Base-by-base conservation (phyloP, 805 yeast species). In the Ogataea glucozyma region DNA sequence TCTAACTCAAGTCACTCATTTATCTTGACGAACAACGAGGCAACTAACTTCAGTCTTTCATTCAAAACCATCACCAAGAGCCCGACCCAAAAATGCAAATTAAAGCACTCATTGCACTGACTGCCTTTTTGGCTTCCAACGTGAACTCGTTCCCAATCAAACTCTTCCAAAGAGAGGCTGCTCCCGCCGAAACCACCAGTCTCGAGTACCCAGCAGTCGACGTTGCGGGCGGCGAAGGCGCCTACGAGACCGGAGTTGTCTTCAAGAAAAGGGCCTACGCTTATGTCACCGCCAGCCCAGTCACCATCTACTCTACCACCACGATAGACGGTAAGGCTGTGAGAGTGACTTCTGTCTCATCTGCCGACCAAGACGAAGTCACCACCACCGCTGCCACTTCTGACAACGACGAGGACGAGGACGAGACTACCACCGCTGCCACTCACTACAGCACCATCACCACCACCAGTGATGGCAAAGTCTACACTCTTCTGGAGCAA, bases 251-350 rank as follows among this genome's bases (percentile, higher is more conserved):
- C 4, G 51, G 43, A 4, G 33, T 41, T 22, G 31, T 44, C 6
- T 21, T 41, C 6, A 48, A 57, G 10, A 60, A 58, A 43, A 57
- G 65, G 47, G 61, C 57, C 8, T 46, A 57, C 22, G 61, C 49
- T 4, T 52, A 52, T 24, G 59, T 60, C 21, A 59, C 64, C 8
- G 60, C 54, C 2, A 49, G 38, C 26, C 47, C 63, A 3, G 60
- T 56, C 20, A 57, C 60, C 4, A 42, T 43, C 12, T 52, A 56
- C 20, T 39, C 42, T 4, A 49, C 54, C 11, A 53, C 57, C 8
- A 35, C 49, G 16, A 52, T 53, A 13, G 34, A 46, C n/a, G 48
- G 43, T 6, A 47, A 46, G n/a, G 21, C 29, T 16, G 56, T 60
- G 3, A 54, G 48, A 17, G 51, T 56, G 12, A 44, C 47, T 6